phyloP scores from a whole-genome alignment of 164 flowering plant species.

The Santalum album region DNA sequence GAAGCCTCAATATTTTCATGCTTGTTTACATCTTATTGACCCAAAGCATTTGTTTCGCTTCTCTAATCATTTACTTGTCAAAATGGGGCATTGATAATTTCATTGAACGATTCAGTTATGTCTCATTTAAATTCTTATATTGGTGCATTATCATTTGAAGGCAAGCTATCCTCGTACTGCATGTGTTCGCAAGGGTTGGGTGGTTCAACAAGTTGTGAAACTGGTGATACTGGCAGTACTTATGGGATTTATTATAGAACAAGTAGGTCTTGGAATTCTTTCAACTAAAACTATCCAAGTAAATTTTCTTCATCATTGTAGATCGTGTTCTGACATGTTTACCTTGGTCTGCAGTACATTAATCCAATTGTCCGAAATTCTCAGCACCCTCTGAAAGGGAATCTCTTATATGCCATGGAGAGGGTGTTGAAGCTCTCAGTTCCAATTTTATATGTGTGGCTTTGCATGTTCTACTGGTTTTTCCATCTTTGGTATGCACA shows the following conservation, averaged over 20 bases:
- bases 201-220: slow-evolving; percentile 72
- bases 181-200: slow-evolving; percentile 80
- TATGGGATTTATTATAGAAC: slow-evolving; percentile 90
- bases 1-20: too few species aligned
- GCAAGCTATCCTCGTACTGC: slow-evolving; percentile 78
- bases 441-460: slow-evolving; percentile 96
- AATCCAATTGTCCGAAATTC: slow-evolving; percentile 92
- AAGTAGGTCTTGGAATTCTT: slow-evolving; percentile 38
- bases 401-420: slow-evolving; percentile 78
- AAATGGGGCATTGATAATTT: too few species aligned
- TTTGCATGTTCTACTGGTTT: slow-evolving; percentile 98
- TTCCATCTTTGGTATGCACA: slow-evolving; percentile 97
- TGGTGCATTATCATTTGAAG: slow-evolving; percentile 31
- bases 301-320: neutral
- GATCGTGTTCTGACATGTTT: slow-evolving; percentile 17
- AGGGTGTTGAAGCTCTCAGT: slow-evolving; percentile 95
- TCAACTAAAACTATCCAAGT: neutral
- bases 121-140: neutral
- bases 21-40: too few species aligned
- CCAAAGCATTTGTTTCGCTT: too few species aligned
- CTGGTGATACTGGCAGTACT: slow-evolving; percentile 82
- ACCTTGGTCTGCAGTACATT: slow-evolving; percentile 70
- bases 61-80: too few species aligned
- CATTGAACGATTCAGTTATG: too few species aligned
- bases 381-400: slow-evolving; percentile 89